A percentile compares a stretch with the other conserved stretches of the same genome.
These are phyloP conservation scores for Bipolaris zeicola DNA, from an alignment of 2,329 filamentous ascomycete species.

Conservation along the genomic window DNA sequence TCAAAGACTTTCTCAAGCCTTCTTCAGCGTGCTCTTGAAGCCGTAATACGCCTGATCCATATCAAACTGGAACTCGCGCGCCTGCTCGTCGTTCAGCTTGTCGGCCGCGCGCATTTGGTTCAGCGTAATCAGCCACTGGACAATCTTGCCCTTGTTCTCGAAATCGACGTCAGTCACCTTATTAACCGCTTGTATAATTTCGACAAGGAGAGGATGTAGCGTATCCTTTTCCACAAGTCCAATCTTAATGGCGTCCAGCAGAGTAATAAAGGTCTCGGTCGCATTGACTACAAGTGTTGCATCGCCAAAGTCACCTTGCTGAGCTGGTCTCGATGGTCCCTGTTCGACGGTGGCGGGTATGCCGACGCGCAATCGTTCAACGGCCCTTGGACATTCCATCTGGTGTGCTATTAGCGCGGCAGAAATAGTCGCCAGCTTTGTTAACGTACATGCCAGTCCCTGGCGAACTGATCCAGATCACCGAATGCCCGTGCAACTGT, in stretches of 20 bases:
- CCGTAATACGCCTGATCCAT: slow-evolving; percentile 94
- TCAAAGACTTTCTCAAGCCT: slow-evolving; percentile 27
- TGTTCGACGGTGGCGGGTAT: slow-evolving; percentile 82
- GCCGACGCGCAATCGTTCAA: slow-evolving; percentile 88
- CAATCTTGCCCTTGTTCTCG: slow-evolving; percentile 93
- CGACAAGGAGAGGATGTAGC: slow-evolving; percentile 90
- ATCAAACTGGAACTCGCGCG: slow-evolving; percentile 86
- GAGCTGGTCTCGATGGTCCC: slow-evolving; percentile 51
- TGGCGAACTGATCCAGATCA: slow-evolving; percentile 88
- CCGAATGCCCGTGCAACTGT: slow-evolving; percentile 86
- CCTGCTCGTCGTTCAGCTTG: slow-evolving; percentile 84
- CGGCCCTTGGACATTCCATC: slow-evolving; percentile 94
- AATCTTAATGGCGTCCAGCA: slow-evolving; percentile 91
- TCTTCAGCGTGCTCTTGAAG: slow-evolving; percentile 77
- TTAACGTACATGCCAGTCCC: slow-evolving; percentile 80
- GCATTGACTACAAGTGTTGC: slow-evolving; percentile 79
- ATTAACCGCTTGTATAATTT: slow-evolving; percentile 96
- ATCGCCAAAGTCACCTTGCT: slow-evolving; percentile 53
- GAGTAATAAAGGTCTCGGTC: slow-evolving; percentile 98
- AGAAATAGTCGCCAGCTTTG: background rate
- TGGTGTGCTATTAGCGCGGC: slow-evolving; percentile 48
- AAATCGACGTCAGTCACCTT: slow-evolving; percentile 96
- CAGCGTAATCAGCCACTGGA: slow-evolving; percentile 95
- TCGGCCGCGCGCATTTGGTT: slow-evolving; percentile 98
- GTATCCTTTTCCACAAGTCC: slow-evolving; percentile 94